phyloP scores from a whole-genome alignment of 768 basidiomycete genomes.

The Boletus pseudo-olivaceus region DNA sequence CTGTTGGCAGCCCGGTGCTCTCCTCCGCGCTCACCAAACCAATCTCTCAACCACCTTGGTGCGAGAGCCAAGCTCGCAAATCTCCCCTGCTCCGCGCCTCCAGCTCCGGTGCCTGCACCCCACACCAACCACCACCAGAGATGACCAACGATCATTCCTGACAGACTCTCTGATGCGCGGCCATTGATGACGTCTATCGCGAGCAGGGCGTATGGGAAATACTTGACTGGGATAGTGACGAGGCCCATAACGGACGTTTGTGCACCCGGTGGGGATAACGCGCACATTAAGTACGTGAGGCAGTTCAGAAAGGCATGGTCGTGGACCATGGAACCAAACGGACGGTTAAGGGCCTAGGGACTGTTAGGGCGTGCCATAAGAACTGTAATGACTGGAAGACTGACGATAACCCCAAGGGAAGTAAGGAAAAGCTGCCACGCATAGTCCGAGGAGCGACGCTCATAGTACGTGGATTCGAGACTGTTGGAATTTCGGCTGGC shows the following conservation, averaged over 20 bases:
- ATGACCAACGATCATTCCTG: conserved; percentile 76
- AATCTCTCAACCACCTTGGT: conserved; percentile 54
- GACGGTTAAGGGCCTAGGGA: conserved; percentile 53
- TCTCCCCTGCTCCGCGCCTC: conserved; percentile 36
- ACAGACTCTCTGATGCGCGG: conserved; percentile 57
- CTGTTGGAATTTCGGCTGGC: conserved; percentile 60
- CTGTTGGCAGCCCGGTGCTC: conserved; percentile 36
- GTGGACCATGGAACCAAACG: conserved; percentile 55
- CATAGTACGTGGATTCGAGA: conserved; percentile 61
- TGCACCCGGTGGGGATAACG: conserved; percentile 60
- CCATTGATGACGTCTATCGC: conserved; percentile 65
- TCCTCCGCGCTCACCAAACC: conserved; percentile 41
- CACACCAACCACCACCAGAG: conserved; percentile 77
- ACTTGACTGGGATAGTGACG: conserved; percentile 65
- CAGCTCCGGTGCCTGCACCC: conserved; percentile 41
- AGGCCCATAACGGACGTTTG: conserved; percentile 79
- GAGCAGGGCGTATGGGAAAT: conserved; percentile 73
- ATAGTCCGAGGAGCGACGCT: conserved; percentile 63
- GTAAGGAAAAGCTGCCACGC: conserved; percentile 70
- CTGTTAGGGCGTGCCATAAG: background rate
- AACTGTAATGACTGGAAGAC: conserved; percentile 21
- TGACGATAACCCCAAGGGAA: conserved; percentile 54
- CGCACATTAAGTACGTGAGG: conserved; percentile 65
- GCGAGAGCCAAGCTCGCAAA: conserved; percentile 45
- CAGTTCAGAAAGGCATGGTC: conserved; percentile 62